Percentiles rank a stretch among this genome's conserved stretches.
Evolutionary conservation across 78 protist species (phyloP).

Genomic region (Paratrimastix pyriformis): DNA sequence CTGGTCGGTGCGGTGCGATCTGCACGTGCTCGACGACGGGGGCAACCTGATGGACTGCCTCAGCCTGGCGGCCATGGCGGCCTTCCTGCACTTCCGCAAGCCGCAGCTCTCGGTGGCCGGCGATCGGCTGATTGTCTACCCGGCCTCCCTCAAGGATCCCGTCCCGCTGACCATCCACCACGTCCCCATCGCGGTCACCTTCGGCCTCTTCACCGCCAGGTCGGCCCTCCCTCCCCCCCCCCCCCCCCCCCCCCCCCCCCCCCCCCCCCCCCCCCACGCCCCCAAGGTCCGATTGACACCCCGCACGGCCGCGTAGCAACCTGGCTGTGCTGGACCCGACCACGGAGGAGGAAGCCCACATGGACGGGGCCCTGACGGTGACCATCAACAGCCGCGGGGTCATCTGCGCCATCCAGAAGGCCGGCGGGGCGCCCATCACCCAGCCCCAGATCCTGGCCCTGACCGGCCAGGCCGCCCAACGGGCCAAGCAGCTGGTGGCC

Average conservation of each 20-base stretch:
- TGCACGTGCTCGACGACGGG: slow-evolving; percentile 52
- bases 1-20: slow-evolving; percentile 35
- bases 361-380: slow-evolving; percentile 52
- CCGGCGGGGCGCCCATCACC: slow-evolving; percentile 63
- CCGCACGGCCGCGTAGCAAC: too few species aligned
- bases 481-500: too few species aligned
- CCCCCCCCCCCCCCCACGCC: too few species aligned
- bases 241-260: too few species aligned
- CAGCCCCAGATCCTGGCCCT: too few species aligned
- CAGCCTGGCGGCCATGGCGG: slow-evolving; percentile 26
- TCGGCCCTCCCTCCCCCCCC: too few species aligned
- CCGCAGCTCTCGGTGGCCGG: slow-evolving; percentile 60
- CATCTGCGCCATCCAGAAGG: slow-evolving; percentile 59
- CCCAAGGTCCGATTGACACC: too few species aligned
- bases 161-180: slow-evolving; percentile 70
- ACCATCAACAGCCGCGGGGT: slow-evolving; percentile 55
- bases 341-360: slow-evolving; percentile 34
- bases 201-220: slow-evolving; percentile 57
- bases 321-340: slow-evolving; percentile 70
- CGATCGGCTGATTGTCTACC: slow-evolving; percentile 39
- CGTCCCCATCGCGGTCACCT: slow-evolving; percentile 57
- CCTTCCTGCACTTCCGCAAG: slow-evolving; percentile 59
- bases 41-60: slow-evolving; percentile 66
- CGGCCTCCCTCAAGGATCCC: slow-evolving; percentile 51
- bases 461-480: too few species aligned